Base-by-base conservation (phyloP, 2,329 filamentous ascomycete genomes). In the Aspergillus quadrilineatus region DNA sequence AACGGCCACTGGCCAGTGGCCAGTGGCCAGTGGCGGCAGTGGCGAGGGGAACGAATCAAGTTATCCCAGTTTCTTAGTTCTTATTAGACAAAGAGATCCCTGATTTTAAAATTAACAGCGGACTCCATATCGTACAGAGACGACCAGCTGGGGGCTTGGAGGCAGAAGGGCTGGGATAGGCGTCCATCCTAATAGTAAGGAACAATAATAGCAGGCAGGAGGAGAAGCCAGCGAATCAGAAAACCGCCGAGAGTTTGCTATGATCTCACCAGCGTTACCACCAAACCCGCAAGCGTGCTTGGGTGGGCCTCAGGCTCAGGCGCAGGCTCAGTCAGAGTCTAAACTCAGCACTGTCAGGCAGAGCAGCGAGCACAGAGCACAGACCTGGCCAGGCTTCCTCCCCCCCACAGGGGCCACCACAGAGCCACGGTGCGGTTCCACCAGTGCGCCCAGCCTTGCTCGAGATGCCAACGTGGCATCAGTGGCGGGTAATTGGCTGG, bases 401-500 rank as follows among this genome's bases (percentile, higher is more conserved):
- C 14, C 34, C 10, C 34, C 34, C 34, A 37, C 34, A 37, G 34
- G 34, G 34, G 9, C 34, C 10, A 9, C 34, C 12, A 34, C 30
- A 22, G 3, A 22, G 22, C 22, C 22, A 22, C 22, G 22, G 22
- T 22, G 22, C 22, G 22, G 22, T 22, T 22, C 22, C 22, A 22
- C 22, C 22, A 22, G 22, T 2, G 34, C 10, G 29, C 26, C 8
- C 34, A 37, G 34, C 34, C 28, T 22, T 42, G 41, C 39, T 32
- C n/a, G 44, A 48, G 48, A 4, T 15, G 17, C 17, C 17, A 47
- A 47, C 65, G 64, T 67, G 60, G 62, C 65, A 63, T 41, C 37
- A 15, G 41, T 45, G 58, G 49, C 47, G 55, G 60, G 52, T 64
- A 48, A 63, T 65, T 67, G 65, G 65, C 39, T 52, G 32, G 34